Evolutionary conservation across 176 grass and related monocot species (phyloP).

Genomic region (Cenchrus americanus): DNA sequence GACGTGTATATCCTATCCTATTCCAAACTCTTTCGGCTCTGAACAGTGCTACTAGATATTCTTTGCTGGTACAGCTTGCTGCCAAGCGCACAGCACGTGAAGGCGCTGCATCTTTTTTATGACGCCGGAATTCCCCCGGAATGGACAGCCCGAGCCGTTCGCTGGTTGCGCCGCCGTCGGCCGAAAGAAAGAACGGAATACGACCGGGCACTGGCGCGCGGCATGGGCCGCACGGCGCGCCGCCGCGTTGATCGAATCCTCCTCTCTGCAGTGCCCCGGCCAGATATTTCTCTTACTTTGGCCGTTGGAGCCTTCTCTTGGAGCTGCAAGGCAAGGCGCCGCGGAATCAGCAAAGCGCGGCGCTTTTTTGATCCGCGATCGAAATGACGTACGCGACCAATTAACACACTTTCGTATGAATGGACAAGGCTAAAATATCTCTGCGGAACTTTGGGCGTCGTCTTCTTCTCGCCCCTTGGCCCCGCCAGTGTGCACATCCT

Average conservation of each 20-base stretch:
- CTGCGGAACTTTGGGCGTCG: background rate
- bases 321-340: no score
- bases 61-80: background rate
- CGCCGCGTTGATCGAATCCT: background rate
- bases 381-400: background rate
- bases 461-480: background rate
- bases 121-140: background rate
- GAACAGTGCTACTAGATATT: slow-evolving; percentile 29
- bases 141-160: background rate
- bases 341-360: background rate
- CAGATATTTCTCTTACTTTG: slow-evolving; percentile 17
- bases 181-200: slow-evolving; percentile 31
- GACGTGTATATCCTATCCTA: background rate
- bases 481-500: slow-evolving; percentile 6
- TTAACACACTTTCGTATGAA: background rate
- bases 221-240: slow-evolving; percentile 36
- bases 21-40: background rate
- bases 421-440: slow-evolving; percentile 4
- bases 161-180: background rate
- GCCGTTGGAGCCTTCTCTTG: background rate
- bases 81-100: slow-evolving; percentile 23
- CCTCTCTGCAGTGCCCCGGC: background rate
- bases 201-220: background rate
- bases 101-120: background rate
- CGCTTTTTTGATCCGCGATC: slow-evolving; percentile 14